Conservation (phyloP, 164 flowering plant genomes). For the Piper longum region DNA sequence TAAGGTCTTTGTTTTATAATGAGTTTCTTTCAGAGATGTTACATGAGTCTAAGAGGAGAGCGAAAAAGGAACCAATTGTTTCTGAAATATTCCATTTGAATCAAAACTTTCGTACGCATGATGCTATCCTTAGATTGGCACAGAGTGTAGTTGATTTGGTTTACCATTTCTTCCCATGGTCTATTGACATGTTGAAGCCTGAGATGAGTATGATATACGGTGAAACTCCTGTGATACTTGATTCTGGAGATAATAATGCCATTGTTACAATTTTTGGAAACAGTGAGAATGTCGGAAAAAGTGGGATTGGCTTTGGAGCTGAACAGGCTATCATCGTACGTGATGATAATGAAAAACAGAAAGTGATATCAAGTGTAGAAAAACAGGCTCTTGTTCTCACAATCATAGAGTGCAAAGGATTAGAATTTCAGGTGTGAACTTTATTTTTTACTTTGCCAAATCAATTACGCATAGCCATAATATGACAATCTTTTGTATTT, state of each 20-base stretch:
- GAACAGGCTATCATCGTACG: constrained; percentile 82
- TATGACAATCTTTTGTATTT: not conserved
- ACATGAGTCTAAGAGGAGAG: constrained; percentile 9
- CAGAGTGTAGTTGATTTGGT: constrained; percentile 56
- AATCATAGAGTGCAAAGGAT: constrained; percentile 71
- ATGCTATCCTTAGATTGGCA: constrained; percentile 52
- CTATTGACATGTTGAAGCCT: constrained; percentile 39
- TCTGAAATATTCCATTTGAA: constrained; percentile 38
- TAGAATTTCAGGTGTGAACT: constrained; percentile 62
- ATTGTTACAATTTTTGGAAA: constrained; percentile 50
- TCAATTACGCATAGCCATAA: not conserved
- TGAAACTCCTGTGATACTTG: constrained; percentile 58
- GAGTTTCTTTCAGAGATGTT: constrained; percentile 31
- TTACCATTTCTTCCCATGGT: constrained; percentile 43
- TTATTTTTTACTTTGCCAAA: not conserved
- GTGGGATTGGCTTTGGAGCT: constrained; percentile 55
- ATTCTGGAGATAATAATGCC: constrained; percentile 42
- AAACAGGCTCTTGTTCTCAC: constrained; percentile 71
- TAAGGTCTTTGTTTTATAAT: constrained; percentile 32
- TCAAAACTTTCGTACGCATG: constrained; percentile 73
- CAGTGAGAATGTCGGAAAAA: constrained; percentile 14
- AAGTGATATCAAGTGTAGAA: constrained; percentile 32
- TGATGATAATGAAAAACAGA: constrained; percentile 38
- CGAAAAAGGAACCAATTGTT: constrained; percentile 23
- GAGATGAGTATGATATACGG: constrained; percentile 62